Evolutionary conservation across 2,329 filamentous ascomycete genomes (phyloP).

Genomic region (Chaetomium strumarium): DNA sequence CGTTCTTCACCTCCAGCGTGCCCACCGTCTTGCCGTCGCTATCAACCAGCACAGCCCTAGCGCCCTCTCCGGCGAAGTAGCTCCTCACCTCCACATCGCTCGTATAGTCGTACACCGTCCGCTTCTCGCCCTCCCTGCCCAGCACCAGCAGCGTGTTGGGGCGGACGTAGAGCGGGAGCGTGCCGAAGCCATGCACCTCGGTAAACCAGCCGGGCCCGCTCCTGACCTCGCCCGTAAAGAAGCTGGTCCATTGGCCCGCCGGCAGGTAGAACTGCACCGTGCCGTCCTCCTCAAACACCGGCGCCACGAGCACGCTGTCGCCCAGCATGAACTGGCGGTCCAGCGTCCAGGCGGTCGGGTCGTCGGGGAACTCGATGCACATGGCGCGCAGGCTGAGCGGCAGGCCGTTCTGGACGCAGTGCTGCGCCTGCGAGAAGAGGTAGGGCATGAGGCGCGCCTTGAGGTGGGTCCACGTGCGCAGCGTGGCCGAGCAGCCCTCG

Average conservation of each 20-base stretch:
- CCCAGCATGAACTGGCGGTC: slow-evolving; percentile 74
- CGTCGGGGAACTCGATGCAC: slow-evolving; percentile 64
- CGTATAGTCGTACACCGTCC: slow-evolving; percentile 43
- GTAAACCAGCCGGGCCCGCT: slow-evolving; percentile 52
- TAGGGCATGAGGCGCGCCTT: slow-evolving; percentile 51
- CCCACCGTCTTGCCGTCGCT: slow-evolving; percentile 38
- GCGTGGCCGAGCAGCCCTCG: slow-evolving; percentile 46
- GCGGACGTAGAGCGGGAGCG: slow-evolving; percentile 52
- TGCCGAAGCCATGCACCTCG: slow-evolving; percentile 54
- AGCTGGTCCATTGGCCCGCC: slow-evolving; percentile 41
- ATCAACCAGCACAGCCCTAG: slow-evolving; percentile 38
- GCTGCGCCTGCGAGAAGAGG: slow-evolving; percentile 39
- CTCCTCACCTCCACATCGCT: slow-evolving; percentile 43
- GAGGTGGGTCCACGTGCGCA: slow-evolving; percentile 43
- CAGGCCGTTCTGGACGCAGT: slow-evolving; percentile 16
- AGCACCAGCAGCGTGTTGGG: slow-evolving; percentile 47
- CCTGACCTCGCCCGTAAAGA: slow-evolving; percentile 44
- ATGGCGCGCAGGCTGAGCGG: slow-evolving; percentile 52
- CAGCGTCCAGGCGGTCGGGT: slow-evolving; percentile 60
- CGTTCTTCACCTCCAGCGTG: slow-evolving; percentile 35
- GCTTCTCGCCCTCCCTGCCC: slow-evolving; percentile 34
- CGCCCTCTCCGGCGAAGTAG: slow-evolving; percentile 38
- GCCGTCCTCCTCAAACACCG: slow-evolving; percentile 57
- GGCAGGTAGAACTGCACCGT: slow-evolving; percentile 62
- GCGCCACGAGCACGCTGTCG: slow-evolving; percentile 55